Conservation (phyloP, 768 basidiomycete species). For the Tylopilus felleus region DNA sequence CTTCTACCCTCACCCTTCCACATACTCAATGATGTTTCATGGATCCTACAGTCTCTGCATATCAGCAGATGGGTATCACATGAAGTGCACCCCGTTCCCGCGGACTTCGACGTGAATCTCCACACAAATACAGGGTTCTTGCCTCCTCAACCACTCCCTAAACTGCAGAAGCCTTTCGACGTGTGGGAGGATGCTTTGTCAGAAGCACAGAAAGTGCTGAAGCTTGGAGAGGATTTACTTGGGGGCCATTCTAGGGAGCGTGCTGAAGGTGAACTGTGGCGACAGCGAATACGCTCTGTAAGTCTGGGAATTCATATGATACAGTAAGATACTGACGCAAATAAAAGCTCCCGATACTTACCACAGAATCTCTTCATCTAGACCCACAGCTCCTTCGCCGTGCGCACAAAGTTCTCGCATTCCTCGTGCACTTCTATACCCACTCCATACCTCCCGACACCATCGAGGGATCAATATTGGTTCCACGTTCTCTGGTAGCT, state of each 20-base stretch:
- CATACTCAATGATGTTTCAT: conserved; percentile 46
- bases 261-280: conserved; percentile 63
- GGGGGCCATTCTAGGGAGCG: conserved; percentile 48
- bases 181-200: conserved; percentile 71
- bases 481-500: conserved; percentile 74
- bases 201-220: conserved; percentile 51
- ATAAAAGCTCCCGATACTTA: conserved; percentile 68
- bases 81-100: conserved; percentile 35
- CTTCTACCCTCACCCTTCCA: conserved; percentile 54
- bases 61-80: conserved; percentile 29
- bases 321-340: conserved; percentile 12
- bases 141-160: conserved; percentile 60
- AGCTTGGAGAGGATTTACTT: conserved; percentile 54
- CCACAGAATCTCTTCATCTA: conserved; percentile 46
- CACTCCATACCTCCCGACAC: conserved; percentile 63
- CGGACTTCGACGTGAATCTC: conserved; percentile 51
- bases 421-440: conserved; percentile 86
- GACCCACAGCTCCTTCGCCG: conserved; percentile 69
- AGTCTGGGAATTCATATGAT: conserved; percentile 29
- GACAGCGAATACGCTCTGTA: conserved; percentile 58
- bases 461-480: conserved; percentile 40
- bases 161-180: conserved; percentile 49
- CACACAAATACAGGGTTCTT: conserved; percentile 74
- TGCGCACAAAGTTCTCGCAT: conserved; percentile 86
- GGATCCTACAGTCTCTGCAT: conserved; percentile 44